Evolutionary conservation across 805 yeast genomes (phyloP), one percentile per base, ranked within the genome.

Genomic region (Priceomyces carsonii): DNA sequence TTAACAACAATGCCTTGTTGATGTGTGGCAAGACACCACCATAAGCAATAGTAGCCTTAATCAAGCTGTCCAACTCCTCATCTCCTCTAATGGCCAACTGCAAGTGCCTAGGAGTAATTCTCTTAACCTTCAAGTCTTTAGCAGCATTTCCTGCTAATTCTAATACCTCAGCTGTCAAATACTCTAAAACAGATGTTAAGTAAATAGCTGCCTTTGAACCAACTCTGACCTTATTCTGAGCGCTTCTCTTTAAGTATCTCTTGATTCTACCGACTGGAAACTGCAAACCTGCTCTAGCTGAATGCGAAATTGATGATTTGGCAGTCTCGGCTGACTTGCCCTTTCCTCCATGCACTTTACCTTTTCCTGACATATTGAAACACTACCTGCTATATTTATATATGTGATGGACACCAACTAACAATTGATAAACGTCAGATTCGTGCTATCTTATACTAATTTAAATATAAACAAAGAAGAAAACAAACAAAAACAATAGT

Each of bases 261-360:
- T 93, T 91, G 53, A 93, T 89, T 82, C 99, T 88, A 42, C 99
- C 99, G 24, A 95, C 98, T 33, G 99, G 99, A 71, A 93, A 93
- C 62, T 85, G 93, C 61, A 89, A 71, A 17, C 96, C 96, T 18
- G 96, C 96, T 63, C 95, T 82, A 7, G 95, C 95, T 5, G 95
- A 86, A 51, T 90, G 95, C 9, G 96, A 85, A 51, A 85, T 90
- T 15, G 91, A 75, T 32, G 71, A 68, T 62, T 82, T 84, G 60
- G 86, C 86, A 32, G 57, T 45, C 42, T 68, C 74, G 21, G 95
- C 87, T 17, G 95, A 82, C 65, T 90, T 90, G 51, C 97, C 97
- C 70, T 90, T 91, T 59, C 97, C 97, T 50, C 98, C 97, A 64
- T 85, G 90, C 42, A 82, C 88, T 79, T 91, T 91, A 50, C 98